Evolutionary conservation across 257 asterid genomes (phyloP).

Genomic region (Przewalskia tangutica): DNA sequence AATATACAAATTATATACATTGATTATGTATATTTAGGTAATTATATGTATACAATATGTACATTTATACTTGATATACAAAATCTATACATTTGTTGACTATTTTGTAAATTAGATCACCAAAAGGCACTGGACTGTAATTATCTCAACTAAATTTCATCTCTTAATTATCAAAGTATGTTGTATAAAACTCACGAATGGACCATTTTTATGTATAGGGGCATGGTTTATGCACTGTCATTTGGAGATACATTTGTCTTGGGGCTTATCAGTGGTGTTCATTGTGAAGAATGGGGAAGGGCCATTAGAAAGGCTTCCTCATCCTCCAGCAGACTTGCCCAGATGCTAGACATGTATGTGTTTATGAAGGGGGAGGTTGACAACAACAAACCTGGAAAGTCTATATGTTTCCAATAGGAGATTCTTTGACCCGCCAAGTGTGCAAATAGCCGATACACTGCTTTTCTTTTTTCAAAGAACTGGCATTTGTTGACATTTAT

Average conservation of each 20-base stretch:
- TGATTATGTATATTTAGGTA: no score
- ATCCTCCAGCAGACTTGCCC: constrained; percentile 58
- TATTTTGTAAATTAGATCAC: no score
- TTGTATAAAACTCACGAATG: background rate
- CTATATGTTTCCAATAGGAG: background rate
- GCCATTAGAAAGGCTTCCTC: constrained; percentile 48
- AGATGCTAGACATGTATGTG: constrained; percentile 24
- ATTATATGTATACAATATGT: no score
- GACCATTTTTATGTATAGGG: constrained; percentile 27
- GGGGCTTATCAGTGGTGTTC: constrained; percentile 51
- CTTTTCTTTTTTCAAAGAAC: background rate
- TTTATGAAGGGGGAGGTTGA: background rate
- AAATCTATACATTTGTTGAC: no score
- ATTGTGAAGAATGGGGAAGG: constrained; percentile 54
- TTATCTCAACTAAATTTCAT: background rate
- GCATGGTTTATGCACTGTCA: constrained; percentile 62
- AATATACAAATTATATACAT: no score
- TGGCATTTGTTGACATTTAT: background rate
- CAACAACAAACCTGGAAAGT: constrained; percentile 10
- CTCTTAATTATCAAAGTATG: background rate
- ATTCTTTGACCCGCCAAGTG: background rate
- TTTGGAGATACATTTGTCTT: constrained; percentile 48
- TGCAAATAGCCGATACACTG: background rate
- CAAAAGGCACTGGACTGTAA: no score
- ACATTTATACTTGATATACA: no score